A percentile compares a stretch with the other conserved stretches of the same genome.
Conservation (phyloP, 1,139 yeast species). For the Yamadazyma taylorii region DNA sequence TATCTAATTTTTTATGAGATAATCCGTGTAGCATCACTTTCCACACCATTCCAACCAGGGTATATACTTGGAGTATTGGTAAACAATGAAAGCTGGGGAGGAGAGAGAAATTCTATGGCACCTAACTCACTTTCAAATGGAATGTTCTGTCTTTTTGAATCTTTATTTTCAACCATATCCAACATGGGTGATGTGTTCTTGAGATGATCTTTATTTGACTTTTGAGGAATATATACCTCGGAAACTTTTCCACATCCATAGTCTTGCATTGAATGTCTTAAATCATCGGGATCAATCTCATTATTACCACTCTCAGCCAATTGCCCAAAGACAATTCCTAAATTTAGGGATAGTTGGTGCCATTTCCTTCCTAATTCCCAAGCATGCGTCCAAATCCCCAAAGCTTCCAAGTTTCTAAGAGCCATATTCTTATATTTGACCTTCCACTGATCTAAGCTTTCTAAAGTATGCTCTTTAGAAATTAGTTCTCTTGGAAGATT, state of each 20-base stretch:
- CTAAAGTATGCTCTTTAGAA: slow-evolving; percentile 5
- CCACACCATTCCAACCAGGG: slow-evolving; percentile 25
- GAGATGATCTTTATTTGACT: slow-evolving; percentile 8
- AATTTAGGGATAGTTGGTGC: slow-evolving; percentile 21
- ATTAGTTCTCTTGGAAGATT: slow-evolving; percentile 11
- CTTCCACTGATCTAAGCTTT: slow-evolving; percentile 14
- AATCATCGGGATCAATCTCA: slow-evolving; percentile 20
- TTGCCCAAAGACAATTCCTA: slow-evolving; percentile 21
- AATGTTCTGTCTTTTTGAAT: background rate
- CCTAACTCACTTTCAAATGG: slow-evolving; percentile 4
- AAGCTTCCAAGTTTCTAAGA: slow-evolving; percentile 18
- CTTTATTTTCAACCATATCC: slow-evolving; percentile 12
- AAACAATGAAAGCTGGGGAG: slow-evolving; percentile 20
- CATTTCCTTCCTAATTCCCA: slow-evolving; percentile 31
- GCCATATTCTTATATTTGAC: slow-evolving; percentile 22
- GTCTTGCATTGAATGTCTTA: slow-evolving; percentile 27
- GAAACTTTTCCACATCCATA: slow-evolving; percentile 26
- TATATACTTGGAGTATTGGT: slow-evolving; percentile 22
- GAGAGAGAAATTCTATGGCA: slow-evolving; percentile 12
- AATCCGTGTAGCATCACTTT: too few species aligned
- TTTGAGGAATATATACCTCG: slow-evolving; percentile 17
- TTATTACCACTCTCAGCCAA: slow-evolving; percentile 14
- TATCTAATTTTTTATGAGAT: too few species aligned
- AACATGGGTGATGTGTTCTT: too few species aligned
- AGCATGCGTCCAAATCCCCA: slow-evolving; percentile 22